Conservation (phyloP, 2,329 filamentous ascomycete genomes). For the Arthrobotrys entomopaga region DNA sequence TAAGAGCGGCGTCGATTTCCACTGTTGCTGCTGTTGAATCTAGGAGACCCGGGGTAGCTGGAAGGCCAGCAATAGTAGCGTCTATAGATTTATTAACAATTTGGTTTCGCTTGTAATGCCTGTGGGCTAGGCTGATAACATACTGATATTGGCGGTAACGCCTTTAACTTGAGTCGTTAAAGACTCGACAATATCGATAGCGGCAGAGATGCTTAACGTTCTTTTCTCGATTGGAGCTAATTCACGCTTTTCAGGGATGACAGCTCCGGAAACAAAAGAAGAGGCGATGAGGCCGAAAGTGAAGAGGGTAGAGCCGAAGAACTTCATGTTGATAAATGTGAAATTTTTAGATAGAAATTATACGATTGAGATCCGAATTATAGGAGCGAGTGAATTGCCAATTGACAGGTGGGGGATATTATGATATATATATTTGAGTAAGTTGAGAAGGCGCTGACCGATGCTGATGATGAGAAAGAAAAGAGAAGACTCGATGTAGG, state of each 20-base stretch:
- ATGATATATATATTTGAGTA: neutral
- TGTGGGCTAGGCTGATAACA: neutral
- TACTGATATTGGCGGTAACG: constrained; percentile 31
- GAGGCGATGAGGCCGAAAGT: constrained; percentile 38
- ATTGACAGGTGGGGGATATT: neutral
- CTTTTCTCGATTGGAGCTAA: constrained; percentile 21
- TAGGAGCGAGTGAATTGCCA: constrained; percentile 35
- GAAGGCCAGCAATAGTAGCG: constrained; percentile 17
- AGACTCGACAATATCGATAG: constrained; percentile 9
- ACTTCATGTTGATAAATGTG: constrained; percentile 47
- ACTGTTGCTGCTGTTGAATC: constrained; percentile 8
- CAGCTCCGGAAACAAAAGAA: constrained; percentile 23
- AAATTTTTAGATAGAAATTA: constrained; percentile 5
- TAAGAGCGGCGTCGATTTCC: constrained; percentile 19
- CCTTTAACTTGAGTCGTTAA: constrained; percentile 14
- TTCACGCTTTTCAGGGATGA: constrained; percentile 14
- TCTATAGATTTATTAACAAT: constrained; percentile 21
- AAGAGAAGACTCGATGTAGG: neutral
- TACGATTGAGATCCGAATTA: constrained; percentile 2
- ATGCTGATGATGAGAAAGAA: constrained; percentile 23
- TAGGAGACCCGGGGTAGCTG: neutral
- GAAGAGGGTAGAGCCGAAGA: constrained; percentile 41
- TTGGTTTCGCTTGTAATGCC: neutral
- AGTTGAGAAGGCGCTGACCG: constrained; percentile 1
- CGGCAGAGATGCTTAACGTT: constrained; percentile 3